phyloP scores from a whole-genome alignment of 169 alveolate species.

The Cryptosporidium canis region DNA sequence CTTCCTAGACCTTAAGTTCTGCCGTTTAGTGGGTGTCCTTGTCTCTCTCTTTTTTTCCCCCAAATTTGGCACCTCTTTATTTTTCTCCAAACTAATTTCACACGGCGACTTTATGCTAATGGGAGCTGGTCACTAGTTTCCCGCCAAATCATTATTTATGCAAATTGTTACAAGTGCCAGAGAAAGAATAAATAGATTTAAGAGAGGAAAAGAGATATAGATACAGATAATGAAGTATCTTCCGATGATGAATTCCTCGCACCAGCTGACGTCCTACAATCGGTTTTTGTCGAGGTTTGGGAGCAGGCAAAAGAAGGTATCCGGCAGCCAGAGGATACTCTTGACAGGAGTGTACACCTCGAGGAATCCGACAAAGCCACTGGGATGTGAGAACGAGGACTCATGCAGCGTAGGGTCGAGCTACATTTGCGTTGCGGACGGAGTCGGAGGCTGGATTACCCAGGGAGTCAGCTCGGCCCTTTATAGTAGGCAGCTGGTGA shows the following conservation, averaged over 20 bases:
- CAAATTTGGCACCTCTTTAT: background rate
- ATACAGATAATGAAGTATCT: conserved; percentile 8
- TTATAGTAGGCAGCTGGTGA: conserved; percentile 38
- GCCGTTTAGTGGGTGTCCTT: background rate
- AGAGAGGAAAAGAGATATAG: background rate
- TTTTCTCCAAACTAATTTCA: background rate
- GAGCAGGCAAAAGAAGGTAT: background rate
- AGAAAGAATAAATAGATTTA: conserved; percentile 7
- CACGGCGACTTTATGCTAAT: conserved; percentile 8
- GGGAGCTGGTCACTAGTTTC: background rate
- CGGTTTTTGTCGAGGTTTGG: conserved; percentile 13
- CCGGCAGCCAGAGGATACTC: background rate
- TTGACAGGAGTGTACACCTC: conserved; percentile 31
- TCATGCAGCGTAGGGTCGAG: conserved; percentile 23
- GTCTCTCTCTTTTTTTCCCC: background rate
- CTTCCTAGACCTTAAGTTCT: background rate
- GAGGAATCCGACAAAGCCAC: conserved; percentile 40
- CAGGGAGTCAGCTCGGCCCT: conserved; percentile 53
- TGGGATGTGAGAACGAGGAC: conserved; percentile 48
- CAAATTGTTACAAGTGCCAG: background rate
- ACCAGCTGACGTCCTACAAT: background rate
- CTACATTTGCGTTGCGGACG: conserved; percentile 63
- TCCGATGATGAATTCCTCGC: conserved; percentile 1
- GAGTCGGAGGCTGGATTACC: conserved; percentile 66
- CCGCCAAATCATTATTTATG: conserved; percentile 37